Base-by-base conservation (phyloP, 2,329 filamentous ascomycete genomes). In the Trichoderma asperellum region DNA sequence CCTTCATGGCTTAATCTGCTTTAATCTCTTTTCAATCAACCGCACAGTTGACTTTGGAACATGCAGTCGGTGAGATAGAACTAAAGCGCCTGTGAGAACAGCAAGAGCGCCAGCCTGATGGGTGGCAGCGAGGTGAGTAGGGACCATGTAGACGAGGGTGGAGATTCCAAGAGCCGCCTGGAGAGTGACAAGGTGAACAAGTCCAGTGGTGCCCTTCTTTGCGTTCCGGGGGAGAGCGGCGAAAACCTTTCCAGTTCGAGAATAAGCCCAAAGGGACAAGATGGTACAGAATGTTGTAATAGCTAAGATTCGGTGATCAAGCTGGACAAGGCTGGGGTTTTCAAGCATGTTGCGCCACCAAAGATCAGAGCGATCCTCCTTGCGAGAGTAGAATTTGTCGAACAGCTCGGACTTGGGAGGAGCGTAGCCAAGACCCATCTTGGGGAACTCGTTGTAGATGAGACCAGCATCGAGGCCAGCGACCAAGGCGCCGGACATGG, bases 391-490 rank as follows among this genome's bases (percentile, higher is more conserved):
- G 83, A 93, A 96, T 47, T 87, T 84, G 76, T 95, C 91, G 80
- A 93, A 94, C 37, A 98, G 89, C 82, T 98, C 95, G 11, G 88
- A 85, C 76, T 86, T 88, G 0, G 95, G 95, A 1, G 95, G 95
- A 0, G 93, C 86, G 27, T 97, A 83, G 12, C 94, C 93, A 4
- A 88, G 81, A 10, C 96, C 96, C 96, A 99, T 99, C 81, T 88
- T 92, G 7, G 96, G 96, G 79, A 99, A 98, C 80, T 99, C 94
- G 79, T 99, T 99, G 85, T 99, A 99, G 81, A 99, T 98, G 68
- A 99, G 86, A 10, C 96, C 96, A 10, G 96, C 96, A 77, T 99
- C 96, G 16, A 99, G 89, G 37, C 96, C 96, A 7, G 96, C 96
- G 37, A 99, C 96, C 2, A 99, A 87, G 5, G 91, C 95, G 66